Conservation (phyloP, 331 rosid species). For the Dryas integrifolia region DNA sequence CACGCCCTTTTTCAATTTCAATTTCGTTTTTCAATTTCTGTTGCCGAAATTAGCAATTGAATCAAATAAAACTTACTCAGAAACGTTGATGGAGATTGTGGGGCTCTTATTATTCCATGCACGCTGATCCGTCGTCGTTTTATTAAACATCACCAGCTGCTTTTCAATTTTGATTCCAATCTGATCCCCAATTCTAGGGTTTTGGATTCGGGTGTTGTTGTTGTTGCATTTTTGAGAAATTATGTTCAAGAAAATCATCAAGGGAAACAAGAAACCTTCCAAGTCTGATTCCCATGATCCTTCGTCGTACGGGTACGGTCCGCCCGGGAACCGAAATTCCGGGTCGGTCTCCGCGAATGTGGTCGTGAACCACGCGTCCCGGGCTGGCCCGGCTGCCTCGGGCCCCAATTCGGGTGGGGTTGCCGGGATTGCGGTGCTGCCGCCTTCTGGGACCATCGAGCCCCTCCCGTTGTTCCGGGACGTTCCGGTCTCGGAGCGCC, state of each 20-base stretch:
- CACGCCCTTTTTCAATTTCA: constrained; percentile 22
- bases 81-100: constrained; percentile 20
- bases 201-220: constrained; percentile 43
- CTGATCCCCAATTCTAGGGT: constrained; percentile 38
- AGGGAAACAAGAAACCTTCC: constrained; percentile 80
- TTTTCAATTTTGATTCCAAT: constrained; percentile 20
- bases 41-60: constrained; percentile 31
- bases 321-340: constrained; percentile 40
- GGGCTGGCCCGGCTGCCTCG: constrained; percentile 38
- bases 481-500: constrained; percentile 64
- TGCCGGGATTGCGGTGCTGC: constrained; percentile 22
- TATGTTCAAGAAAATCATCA: constrained; percentile 88
- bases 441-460: constrained; percentile 65
- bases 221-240: constrained; percentile 22
- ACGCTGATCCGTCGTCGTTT: constrained; percentile 29
- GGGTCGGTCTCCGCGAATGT: constrained; percentile 46
- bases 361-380: constrained; percentile 71
- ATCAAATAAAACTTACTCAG: background rate
- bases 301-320: constrained; percentile 42
- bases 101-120: constrained; percentile 32
- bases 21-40: constrained; percentile 19
- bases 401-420: constrained; percentile 27
- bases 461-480: constrained; percentile 72
- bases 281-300: constrained; percentile 68
- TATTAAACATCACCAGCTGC: constrained; percentile 7